Percentiles rank a stretch among this genome's conserved stretches.
Evolutionary conservation across 768 basidiomycete genomes (phyloP).

Genomic region (Agaricus sinodeliciosus): DNA sequence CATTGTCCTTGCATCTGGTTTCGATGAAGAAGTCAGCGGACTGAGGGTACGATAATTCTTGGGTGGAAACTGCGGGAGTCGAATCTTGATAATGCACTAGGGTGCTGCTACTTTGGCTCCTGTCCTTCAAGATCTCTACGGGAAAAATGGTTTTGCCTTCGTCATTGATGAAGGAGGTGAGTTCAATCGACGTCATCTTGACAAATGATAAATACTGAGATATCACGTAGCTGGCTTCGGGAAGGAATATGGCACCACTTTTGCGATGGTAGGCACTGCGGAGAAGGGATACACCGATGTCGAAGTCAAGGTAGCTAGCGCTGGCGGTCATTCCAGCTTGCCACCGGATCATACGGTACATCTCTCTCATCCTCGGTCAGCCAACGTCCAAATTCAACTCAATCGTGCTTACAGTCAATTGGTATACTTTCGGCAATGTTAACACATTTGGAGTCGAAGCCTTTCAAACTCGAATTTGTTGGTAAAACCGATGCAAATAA

Average conservation of each 20-base stretch:
- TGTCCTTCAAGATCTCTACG: constrained; percentile 54
- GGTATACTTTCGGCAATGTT: constrained; percentile 73
- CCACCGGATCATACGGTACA: constrained; percentile 76
- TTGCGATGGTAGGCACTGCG: constrained; percentile 58
- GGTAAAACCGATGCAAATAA: constrained; percentile 18
- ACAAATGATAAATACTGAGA: neutral
- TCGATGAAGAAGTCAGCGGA: constrained; percentile 70
- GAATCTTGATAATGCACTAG: constrained; percentile 21
- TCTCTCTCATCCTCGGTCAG: neutral
- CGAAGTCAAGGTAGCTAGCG: constrained; percentile 53
- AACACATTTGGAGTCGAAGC: constrained; percentile 61
- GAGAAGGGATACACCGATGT: constrained; percentile 73
- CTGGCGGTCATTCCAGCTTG: constrained; percentile 83
- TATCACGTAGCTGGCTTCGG: constrained; percentile 35
- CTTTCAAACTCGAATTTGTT: constrained; percentile 43
- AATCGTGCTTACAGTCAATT: constrained; percentile 47
- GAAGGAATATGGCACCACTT: constrained; percentile 42
- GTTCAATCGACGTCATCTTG: constrained; percentile 7
- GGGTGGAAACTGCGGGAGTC: neutral
- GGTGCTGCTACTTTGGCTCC: constrained; percentile 46
- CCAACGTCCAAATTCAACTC: neutral
- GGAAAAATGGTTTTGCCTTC: constrained; percentile 65
- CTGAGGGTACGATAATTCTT: constrained; percentile 25
- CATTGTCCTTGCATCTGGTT: constrained; percentile 60
- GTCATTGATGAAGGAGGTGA: constrained; percentile 86